Conservation (phyloP, 306 rosid genomes). For the Castanospermum australe region DNA sequence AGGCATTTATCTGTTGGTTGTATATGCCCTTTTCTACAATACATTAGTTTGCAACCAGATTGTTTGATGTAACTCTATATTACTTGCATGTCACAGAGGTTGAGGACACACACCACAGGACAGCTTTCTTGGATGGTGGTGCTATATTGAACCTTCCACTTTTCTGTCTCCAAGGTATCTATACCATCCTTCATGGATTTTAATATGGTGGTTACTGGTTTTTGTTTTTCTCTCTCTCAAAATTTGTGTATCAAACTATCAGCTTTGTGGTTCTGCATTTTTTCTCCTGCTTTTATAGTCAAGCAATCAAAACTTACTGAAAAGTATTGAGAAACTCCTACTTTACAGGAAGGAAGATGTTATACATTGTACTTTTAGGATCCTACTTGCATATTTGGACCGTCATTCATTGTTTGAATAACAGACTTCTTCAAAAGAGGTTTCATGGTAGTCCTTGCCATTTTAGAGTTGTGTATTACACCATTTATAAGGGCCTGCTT, state of each 20-base stretch:
- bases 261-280: background rate
- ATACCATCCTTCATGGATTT: background rate
- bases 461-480: background rate
- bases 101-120: conserved; percentile 84
- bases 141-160: conserved; percentile 69
- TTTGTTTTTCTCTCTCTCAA: background rate
- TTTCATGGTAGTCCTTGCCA: background rate
- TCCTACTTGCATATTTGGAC: background rate
- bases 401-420: background rate
- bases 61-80: background rate
- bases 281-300: background rate
- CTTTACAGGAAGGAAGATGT: background rate
- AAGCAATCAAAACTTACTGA: background rate
- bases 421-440: background rate
- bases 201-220: background rate
- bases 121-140: conserved; percentile 80
- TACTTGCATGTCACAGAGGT: conserved; percentile 60
- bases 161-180: conserved; percentile 75
- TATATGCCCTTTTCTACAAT: background rate
- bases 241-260: background rate
- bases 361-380: background rate
- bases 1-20: conserved; percentile 13
- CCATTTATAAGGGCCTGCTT: background rate
- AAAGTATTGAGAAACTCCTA: background rate
- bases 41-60: background rate